Percentiles rank a stretch among this genome's conserved stretches.
Conservation (phyloP, 495 filamentous ascomycete species). For the Xylaria telfairii region DNA sequence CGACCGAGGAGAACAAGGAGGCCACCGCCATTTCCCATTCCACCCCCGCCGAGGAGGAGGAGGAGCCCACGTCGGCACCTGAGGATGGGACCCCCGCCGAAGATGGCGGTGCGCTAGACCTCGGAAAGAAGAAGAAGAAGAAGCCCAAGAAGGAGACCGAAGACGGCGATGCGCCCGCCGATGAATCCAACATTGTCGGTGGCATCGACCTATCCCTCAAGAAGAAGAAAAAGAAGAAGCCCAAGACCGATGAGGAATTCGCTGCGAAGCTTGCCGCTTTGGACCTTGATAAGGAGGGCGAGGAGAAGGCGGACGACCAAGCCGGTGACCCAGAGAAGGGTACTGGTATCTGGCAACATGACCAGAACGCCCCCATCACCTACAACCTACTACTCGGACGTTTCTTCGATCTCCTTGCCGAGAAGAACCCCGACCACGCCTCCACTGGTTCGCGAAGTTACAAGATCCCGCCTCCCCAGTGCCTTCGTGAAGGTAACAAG, state of each 20-base stretch:
- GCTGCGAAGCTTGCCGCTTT: constrained; percentile 67
- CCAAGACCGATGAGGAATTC: constrained; percentile 66
- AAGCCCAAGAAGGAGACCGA: constrained; percentile 68
- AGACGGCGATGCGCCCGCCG: constrained; percentile 61
- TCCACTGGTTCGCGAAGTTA: constrained; percentile 88
- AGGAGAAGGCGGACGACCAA: constrained; percentile 56
- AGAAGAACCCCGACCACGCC: constrained; percentile 92
- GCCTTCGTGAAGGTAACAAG: constrained; percentile 99
- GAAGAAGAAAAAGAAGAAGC: constrained; percentile 98
- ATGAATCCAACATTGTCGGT: constrained; percentile 60
- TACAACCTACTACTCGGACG: constrained; percentile 84
- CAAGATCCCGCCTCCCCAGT: constrained; percentile 99
- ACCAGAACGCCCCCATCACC: constrained; percentile 73
- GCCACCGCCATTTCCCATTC: constrained; percentile 73
- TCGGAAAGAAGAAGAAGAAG: constrained; percentile 79
- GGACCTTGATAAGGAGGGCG: constrained; percentile 83
- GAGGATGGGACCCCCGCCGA: constrained; percentile 20
- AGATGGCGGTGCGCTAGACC: constrained; percentile 48
- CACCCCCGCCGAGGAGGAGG: constrained; percentile 52
- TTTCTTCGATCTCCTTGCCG: constrained; percentile 90
- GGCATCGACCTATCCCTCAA: constrained; percentile 83
- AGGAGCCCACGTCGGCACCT: constrained; percentile 20
- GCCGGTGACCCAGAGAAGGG: constrained; percentile 84
- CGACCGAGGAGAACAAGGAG: constrained; percentile 70
- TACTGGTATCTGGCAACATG: constrained; percentile 92